Base-by-base conservation (phyloP, 2,329 filamentous ascomycete species). In the Neonectria sp. region DNA sequence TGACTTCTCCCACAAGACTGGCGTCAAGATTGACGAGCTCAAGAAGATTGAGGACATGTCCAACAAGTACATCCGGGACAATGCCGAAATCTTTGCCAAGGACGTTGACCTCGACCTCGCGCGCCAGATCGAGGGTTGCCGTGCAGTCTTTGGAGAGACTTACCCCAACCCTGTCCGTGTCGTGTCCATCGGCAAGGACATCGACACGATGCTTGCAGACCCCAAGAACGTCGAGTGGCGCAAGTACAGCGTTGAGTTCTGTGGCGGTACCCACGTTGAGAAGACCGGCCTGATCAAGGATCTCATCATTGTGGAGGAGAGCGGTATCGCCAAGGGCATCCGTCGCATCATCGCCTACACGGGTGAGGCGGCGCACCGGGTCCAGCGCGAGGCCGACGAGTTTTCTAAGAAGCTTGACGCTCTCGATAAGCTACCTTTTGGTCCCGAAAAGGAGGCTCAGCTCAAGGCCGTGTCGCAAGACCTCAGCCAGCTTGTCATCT, bases 131-230 rank as follows among this genome's bases (percentile, higher is more conserved):
- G 87, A 93, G 65, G 95, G 96, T 58, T 92, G 98, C 24, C 93
- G 96, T 74, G 96, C 96, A 69, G 95, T 99, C 60, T 99, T 99
- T 75, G 96, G 96, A 74, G 96, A 99, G 85, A 98, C 95, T 1
- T 99, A 99, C 78, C 96, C 96, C 1, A 95, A 99, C 80, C 96
- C 96, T 1, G 96, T 99, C 17, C 93, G 96, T 52, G 96, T 99
- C 6, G 95, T 99, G 45, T 97, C 94, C 13, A 92, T 99, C 24
- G 96, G 96, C 59, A 93, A 95, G 57, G 92, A 96, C 37, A 89
- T 99, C 52, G 95, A 98, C 65, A 91, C 94, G 68, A 90, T 99
- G 68, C 88, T 98, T 29, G 88, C 91, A 65, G 91, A 97, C 71
- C 91, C 94, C 68, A 92, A 93, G 81, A 95, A 97, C 77, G 85